These are phyloP conservation scores for Fabrea salina DNA, from an alignment of 169 alveolate species.

Conservation along the genomic window DNA sequence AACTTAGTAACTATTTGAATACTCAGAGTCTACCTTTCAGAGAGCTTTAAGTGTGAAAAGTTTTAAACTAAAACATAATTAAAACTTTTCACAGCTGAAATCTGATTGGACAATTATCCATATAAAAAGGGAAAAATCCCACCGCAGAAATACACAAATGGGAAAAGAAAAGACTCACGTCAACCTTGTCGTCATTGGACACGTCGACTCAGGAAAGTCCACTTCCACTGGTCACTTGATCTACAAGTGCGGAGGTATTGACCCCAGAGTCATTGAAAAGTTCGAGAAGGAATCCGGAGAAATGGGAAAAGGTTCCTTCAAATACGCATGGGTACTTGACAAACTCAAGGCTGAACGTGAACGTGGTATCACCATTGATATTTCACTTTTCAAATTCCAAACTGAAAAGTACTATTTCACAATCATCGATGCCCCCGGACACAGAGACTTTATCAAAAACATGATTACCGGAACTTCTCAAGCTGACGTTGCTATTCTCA, in stretches of 20 bases:
- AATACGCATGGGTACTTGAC: slow-evolving; percentile 98
- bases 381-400: slow-evolving; percentile 96
- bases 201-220: slow-evolving; percentile 97
- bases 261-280: slow-evolving; percentile 93
- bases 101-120: slow-evolving; percentile 19
- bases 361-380: slow-evolving; percentile 99
- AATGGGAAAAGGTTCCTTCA: slow-evolving; percentile 95
- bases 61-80: not conserved
- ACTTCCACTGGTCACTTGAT: slow-evolving; percentile 96
- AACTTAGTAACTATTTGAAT: too few relatives aligned
- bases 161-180: slow-evolving; percentile 14
- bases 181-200: slow-evolving; percentile 93
- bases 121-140: not conserved
- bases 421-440: slow-evolving; percentile 68
- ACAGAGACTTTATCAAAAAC: slow-evolving; percentile 61
- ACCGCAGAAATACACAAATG: not conserved
- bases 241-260: slow-evolving; percentile 95
- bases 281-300: slow-evolving; percentile 94
- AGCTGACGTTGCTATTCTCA: slow-evolving; percentile 82
- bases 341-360: slow-evolving; percentile 98
- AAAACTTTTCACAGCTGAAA: slow-evolving; percentile 33
- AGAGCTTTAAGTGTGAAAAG: not conserved
- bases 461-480: slow-evolving; percentile 68
- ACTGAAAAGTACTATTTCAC: slow-evolving; percentile 92
- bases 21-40: too few relatives aligned